Evolutionary conservation across 352 stramenopile genomes (phyloP).

Genomic region (Globisporangium mamillatum): DNA sequence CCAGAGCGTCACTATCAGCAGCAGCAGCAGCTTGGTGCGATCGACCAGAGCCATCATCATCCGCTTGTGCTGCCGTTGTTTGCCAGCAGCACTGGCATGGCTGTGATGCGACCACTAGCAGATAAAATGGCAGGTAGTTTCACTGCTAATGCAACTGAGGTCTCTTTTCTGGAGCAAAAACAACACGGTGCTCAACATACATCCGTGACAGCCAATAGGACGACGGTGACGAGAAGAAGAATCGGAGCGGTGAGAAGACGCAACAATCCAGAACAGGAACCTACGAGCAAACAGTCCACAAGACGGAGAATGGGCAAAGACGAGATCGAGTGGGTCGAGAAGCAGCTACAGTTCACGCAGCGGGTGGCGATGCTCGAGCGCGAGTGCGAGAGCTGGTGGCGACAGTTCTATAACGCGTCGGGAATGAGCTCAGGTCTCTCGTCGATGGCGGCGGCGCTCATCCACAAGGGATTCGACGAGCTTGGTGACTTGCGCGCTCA

Average conservation of each 20-base stretch:
- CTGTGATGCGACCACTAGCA: background rate
- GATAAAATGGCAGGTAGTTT: background rate
- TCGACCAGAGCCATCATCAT: conserved; percentile 1
- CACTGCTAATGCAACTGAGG: background rate
- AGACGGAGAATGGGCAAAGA: conserved; percentile 29
- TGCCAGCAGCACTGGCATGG: background rate
- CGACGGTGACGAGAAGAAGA: background rate
- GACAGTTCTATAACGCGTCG: conserved; percentile 41
- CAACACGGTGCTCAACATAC: background rate
- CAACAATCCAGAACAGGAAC: background rate
- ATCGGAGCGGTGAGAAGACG: conserved; percentile 31
- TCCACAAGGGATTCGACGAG: conserved; percentile 53
- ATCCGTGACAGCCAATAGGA: background rate
- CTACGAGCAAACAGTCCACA: background rate
- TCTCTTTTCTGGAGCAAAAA: background rate
- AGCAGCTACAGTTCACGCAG: conserved; percentile 48
- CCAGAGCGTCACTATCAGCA: conserved; percentile 3
- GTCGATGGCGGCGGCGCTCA: conserved; percentile 16
- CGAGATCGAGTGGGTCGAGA: conserved; percentile 64
- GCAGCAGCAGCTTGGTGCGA: background rate
- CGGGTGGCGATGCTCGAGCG: conserved; percentile 45
- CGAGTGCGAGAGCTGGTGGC: conserved; percentile 51
- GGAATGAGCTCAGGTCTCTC: conserved; percentile 12
- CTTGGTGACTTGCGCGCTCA: conserved; percentile 23
- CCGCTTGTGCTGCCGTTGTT: conserved; percentile 18